Conservation (phyloP, 768 basidiomycete species). For the Boletus reticuloceps region DNA sequence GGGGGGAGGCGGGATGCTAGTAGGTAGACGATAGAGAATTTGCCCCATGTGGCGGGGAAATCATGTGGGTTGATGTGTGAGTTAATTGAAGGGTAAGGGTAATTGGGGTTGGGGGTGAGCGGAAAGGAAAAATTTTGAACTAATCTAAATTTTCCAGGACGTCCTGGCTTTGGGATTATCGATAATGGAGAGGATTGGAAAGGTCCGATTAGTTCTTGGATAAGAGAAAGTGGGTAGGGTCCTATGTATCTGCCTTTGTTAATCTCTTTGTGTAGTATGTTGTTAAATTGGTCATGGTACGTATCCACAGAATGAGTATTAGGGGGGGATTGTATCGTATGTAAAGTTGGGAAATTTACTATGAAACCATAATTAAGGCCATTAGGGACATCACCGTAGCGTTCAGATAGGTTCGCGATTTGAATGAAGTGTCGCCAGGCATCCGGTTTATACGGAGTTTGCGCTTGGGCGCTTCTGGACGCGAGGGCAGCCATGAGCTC, state of each 20-base stretch:
- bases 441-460: neutral
- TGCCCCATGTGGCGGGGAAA: neutral
- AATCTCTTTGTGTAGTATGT: neutral
- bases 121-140: neutral
- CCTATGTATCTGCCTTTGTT: neutral
- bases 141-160: neutral
- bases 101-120: rapidly evolving
- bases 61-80: rapidly evolving
- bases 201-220: neutral
- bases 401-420: neutral
- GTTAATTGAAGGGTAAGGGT: neutral
- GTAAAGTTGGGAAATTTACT: neutral
- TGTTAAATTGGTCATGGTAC: neutral
- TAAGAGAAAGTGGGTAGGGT: neutral
- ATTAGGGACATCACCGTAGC: neutral
- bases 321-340: too few relatives aligned
- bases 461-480: neutral
- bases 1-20: neutral
- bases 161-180: neutral
- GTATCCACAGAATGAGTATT: too few relatives aligned
- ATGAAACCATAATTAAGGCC: neutral
- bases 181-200: neutral
- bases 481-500: neutral
- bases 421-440: neutral
- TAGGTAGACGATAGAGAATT: neutral